A percentile compares a stretch with the other conserved stretches of the same genome.
Conservation (phyloP, 495 filamentous ascomycete species). For the Trichoderma reesei region DNA sequence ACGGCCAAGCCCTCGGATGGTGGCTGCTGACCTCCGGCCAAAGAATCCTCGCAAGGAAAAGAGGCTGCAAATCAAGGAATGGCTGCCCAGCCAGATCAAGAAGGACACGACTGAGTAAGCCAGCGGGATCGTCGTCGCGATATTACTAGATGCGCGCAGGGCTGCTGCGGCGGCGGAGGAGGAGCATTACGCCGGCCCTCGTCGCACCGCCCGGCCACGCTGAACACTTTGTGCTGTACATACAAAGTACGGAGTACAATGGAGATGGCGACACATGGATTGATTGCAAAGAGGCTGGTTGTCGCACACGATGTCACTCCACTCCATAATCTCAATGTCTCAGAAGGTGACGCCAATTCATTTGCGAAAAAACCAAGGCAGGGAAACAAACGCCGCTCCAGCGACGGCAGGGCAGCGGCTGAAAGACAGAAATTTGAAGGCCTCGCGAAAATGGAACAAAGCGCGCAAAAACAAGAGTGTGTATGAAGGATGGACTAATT, state of each 20-base stretch:
- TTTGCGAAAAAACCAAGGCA: not conserved
- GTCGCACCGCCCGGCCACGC: no score
- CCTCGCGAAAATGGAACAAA: not conserved
- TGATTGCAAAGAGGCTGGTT: not conserved
- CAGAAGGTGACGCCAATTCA: not conserved
- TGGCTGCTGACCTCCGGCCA: no score
- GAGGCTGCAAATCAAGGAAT: slow-evolving; percentile 3
- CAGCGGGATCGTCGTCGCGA: not conserved
- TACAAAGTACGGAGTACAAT: no score
- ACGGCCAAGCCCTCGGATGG: no score
- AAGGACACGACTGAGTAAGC: not conserved
- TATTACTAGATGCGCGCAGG: not conserved
- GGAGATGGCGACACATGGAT: not conserved
- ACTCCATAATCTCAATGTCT: not conserved
- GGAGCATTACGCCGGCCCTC: not conserved
- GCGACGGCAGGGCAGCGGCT: no score
- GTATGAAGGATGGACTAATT: not conserved
- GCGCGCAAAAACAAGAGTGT: not conserved
- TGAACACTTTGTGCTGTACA: no score
- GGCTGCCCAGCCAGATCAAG: slow-evolving; percentile 7
- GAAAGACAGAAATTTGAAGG: not conserved
- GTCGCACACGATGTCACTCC: not conserved
- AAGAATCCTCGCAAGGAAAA: not conserved
- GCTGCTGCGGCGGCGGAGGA: not conserved
- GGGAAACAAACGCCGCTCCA: not conserved